Evolutionary conservation across 2,329 filamentous ascomycete genomes (phyloP), one percentile per base, ranked within the genome.

Genomic region (Pseudopyrenochaeta lycopersici): DNA sequence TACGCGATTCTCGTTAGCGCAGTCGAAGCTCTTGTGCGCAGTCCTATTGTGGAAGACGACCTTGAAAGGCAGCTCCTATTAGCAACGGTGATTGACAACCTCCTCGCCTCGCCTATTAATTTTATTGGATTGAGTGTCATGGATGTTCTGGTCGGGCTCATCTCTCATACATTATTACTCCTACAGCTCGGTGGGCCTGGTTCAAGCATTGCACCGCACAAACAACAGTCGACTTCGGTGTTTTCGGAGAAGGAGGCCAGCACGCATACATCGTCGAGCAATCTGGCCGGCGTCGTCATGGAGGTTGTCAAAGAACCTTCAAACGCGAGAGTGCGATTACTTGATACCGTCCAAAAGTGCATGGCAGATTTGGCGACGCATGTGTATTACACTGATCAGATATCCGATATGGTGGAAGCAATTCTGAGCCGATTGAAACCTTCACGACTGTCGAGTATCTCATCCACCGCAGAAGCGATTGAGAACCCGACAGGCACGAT

Each of bases 41-140:
- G 85, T 39, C 86, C 88, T 0, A 82, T 93, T 31, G 83, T 83
- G 5, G 90, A 93, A 67, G 86, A 89, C 9, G 87, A 87, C 36
- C 76, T 97, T 30, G 83, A 86, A 39, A 87, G 90, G 49, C 90
- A 97, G 67, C 80, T 92, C 48, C 85, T 89, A 4, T 81, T 97
- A 55, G 85, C 90, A 1, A 88, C 88, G 38, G 87, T 97, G 76
- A 87, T 97, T 54, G 88, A 91, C 56, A 91, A 90, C 58, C 82
- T 98, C 9, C 81, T 99, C 41, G 88, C 90, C 46, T 97, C 94
- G 0, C 88, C 94, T 36, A 88, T 96, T 70, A 98, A 97, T 75
- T 83, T 98, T 70, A 97, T 99, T 57, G 95, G 95, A 1, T 81
- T 99, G 40, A 97, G 93, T 72, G 90, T 98, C 46, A 98, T 98